These are phyloP conservation scores for Naganishia onofrii DNA, from an alignment of 768 basidiomycete species.

Conservation along the genomic window DNA sequence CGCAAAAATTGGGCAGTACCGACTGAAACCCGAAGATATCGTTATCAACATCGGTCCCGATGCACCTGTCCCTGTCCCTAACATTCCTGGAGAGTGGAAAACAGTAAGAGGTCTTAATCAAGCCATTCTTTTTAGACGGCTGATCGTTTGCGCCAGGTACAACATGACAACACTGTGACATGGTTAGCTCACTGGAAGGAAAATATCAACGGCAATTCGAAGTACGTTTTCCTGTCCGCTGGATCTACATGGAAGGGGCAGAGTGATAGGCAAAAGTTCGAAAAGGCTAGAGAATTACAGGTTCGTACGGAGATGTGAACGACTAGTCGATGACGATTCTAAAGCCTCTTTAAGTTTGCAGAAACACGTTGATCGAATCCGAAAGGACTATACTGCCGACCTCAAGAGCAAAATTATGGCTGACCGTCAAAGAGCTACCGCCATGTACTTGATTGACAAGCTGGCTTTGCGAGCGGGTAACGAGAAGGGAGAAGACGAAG, in stretches of 20 bases:
- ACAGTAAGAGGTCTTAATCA: background rate
- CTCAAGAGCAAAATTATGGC: slow-evolving; percentile 88
- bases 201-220: slow-evolving; percentile 90
- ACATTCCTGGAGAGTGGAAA: slow-evolving; percentile 82
- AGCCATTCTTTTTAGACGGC: background rate
- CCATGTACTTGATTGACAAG: slow-evolving; percentile 97
- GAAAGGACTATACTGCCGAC: slow-evolving; percentile 78
- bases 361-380: slow-evolving; percentile 87
- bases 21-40: slow-evolving; percentile 91
- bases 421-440: slow-evolving; percentile 93
- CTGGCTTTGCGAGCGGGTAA: slow-evolving; percentile 97
- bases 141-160: slow-evolving; percentile 33
- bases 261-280: slow-evolving; percentile 95
- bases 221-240: slow-evolving; percentile 98
- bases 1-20: slow-evolving; percentile 68
- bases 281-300: slow-evolving; percentile 95
- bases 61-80: slow-evolving; percentile 74
- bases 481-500: slow-evolving; percentile 99
- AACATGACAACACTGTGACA: slow-evolving; percentile 91
- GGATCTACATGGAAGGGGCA: slow-evolving; percentile 96
- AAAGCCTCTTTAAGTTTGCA: slow-evolving; percentile 49
- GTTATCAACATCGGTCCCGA: slow-evolving; percentile 86
- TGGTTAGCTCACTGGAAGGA: slow-evolving; percentile 99
- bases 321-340: background rate
- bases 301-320: slow-evolving; percentile 54